These are phyloP conservation scores for Vitis hybrid DNA, from an alignment of 177 flowering plant genomes.

Conservation along the genomic window DNA sequence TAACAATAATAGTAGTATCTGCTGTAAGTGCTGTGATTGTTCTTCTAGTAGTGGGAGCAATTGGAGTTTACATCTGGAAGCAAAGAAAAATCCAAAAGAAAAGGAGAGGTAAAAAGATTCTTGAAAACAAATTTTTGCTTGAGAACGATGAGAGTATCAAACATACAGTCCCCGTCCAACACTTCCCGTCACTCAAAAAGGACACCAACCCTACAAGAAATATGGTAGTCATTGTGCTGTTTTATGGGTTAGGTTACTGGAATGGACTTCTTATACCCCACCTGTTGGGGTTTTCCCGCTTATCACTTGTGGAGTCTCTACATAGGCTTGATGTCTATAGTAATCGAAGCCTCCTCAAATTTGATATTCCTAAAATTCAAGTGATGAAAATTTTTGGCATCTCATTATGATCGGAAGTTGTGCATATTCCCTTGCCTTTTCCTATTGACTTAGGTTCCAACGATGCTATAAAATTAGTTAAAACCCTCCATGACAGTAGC, in stretches of 20 bases:
- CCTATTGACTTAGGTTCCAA: constrained; percentile 41
- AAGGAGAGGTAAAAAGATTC: constrained; percentile 50
- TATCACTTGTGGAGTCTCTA: too few species aligned
- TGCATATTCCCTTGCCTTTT: neutral
- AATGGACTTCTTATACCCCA: too few species aligned
- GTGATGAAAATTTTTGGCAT: neutral
- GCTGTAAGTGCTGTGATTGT: constrained; percentile 51
- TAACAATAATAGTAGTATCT: constrained; percentile 40
- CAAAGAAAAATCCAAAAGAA: constrained; percentile 52
- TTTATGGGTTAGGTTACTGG: too few species aligned
- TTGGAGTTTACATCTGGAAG: constrained; percentile 57
- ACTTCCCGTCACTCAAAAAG: too few species aligned
- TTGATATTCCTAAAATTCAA: too few species aligned
- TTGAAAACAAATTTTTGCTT: neutral
- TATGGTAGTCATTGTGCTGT: too few species aligned
- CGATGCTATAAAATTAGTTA: constrained; percentile 54
- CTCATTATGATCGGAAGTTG: neutral
- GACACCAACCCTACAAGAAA: too few species aligned
- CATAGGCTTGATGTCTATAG: too few species aligned
- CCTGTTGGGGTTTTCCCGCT: too few species aligned
- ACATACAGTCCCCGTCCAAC: neutral
- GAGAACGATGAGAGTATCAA: neutral
- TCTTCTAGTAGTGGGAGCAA: constrained; percentile 34
- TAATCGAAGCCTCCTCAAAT: too few species aligned
- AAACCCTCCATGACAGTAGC: constrained; percentile 67